Base-by-base conservation (phyloP, 768 basidiomycete species). In the Suillus fuscotomentosus region DNA sequence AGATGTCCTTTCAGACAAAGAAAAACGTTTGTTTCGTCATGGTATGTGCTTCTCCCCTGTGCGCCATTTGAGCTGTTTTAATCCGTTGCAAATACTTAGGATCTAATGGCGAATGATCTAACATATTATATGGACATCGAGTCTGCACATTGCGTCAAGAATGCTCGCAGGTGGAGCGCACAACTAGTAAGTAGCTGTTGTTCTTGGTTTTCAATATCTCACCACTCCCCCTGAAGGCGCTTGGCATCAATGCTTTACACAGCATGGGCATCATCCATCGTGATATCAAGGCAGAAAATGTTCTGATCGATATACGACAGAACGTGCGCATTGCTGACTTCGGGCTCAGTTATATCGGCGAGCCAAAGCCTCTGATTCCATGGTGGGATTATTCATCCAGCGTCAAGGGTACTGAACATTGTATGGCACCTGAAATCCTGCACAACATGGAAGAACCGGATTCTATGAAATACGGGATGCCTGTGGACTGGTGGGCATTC, bases 261-360 rank as follows among this genome's bases (percentile, higher is more conserved):
- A 74, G 74, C 31, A 81, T 86, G 71, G 87, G 87, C 50, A 84
- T 90, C 61, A 82, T 90, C 39, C 88, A 90, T 72, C 82, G 88
- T 15, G 88, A 90, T 66, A 81, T 91, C 63, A 90, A 91, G 69
- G 82, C 87, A 3, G 86, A 86, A 76, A 90, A 91, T 65, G 81
- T 91, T 50, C 80, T 91, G n/a, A 77, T 90, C 60, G 82, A 82
- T 65, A 66, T 63, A 8, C 70, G 69, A 5, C 75, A 75, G 57
- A 81, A 82, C 43, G 68, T 82, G 24, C 76, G 77, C 31, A 80
- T 83, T 20, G 70, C 77, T 3, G 82, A 82, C 62, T 80, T 83
- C 54, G 82, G 80, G 3, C 72, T 77, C 10, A 72, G 79, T 5
- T 76, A 75, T 41, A 53, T 74, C 41, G 36, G 64, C 11, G 48